Conservation (phyloP, 2,329 filamentous ascomycete genomes). For the Scytalidium sp. region DNA sequence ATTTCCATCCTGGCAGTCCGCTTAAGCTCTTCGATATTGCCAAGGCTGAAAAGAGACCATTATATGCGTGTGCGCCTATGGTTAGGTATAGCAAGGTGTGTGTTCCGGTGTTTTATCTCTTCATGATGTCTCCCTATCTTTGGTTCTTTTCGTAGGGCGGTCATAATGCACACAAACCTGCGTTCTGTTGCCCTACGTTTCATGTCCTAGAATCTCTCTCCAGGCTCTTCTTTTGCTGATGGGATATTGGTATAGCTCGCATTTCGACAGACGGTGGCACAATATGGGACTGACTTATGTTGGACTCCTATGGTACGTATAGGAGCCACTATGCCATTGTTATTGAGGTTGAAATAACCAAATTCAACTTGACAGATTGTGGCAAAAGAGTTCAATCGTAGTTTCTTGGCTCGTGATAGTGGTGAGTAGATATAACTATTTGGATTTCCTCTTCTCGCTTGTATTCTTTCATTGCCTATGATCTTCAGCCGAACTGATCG, state of each 20-base stretch:
- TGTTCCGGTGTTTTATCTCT: background rate
- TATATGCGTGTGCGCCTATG: slow-evolving; percentile 65
- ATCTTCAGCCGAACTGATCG: background rate
- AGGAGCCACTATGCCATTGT: background rate
- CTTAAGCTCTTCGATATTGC: slow-evolving; percentile 57
- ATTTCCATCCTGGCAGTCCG: slow-evolving; percentile 38
- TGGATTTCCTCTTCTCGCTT: slow-evolving; percentile 1
- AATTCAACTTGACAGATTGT: slow-evolving; percentile 40
- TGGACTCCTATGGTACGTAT: slow-evolving; percentile 64
- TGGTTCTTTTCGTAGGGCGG: too few relatives aligned
- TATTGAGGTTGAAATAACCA: background rate
- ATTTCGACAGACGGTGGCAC: slow-evolving; percentile 64
- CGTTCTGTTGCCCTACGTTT: too few relatives aligned
- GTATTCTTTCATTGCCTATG: background rate
- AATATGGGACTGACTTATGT: slow-evolving; percentile 63
- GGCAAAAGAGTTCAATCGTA: slow-evolving; percentile 67
- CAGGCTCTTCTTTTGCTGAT: background rate
- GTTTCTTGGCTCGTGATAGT: slow-evolving; percentile 55
- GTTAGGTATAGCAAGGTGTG: slow-evolving; percentile 58
- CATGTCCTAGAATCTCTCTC: background rate
- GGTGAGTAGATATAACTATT: slow-evolving; percentile 34
- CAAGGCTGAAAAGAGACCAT: slow-evolving; percentile 47
- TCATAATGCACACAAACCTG: too few relatives aligned
- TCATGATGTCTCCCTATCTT: background rate
- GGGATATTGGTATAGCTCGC: slow-evolving; percentile 49